These are phyloP conservation scores for Botryosphaeria dothidea DNA, from an alignment of 2,329 filamentous ascomycete genomes.

Conservation along the genomic window DNA sequence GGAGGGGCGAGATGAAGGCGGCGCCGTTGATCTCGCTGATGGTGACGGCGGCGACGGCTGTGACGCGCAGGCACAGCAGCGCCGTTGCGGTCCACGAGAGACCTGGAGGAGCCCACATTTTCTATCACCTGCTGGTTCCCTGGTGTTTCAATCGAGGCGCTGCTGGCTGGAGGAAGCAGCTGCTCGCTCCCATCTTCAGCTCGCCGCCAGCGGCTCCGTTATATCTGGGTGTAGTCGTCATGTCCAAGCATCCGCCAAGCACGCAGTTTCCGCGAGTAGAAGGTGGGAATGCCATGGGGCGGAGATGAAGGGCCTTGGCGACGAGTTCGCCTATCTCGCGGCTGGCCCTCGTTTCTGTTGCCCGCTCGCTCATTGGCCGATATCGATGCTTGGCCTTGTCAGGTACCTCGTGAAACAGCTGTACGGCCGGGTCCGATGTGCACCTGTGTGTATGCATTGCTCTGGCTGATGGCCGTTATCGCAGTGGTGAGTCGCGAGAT, in stretches of 20 bases:
- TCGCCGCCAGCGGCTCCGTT: neutral
- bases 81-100: neutral
- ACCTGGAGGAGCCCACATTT: neutral
- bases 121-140: neutral
- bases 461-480: neutral
- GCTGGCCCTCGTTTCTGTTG: neutral
- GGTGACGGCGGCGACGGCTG: constrained; percentile 22
- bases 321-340: neutral
- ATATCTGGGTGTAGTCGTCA: neutral
- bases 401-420: neutral
- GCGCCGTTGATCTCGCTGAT: constrained; percentile 65
- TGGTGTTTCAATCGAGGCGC: neutral
- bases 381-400: constrained; percentile 5
- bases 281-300: neutral
- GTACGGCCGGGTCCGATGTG: constrained; percentile 10
- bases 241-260: constrained; percentile 6
- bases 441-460: neutral
- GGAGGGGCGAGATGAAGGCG: constrained; percentile 62
- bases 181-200: neutral
- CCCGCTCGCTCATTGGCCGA: neutral
- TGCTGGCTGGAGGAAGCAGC: neutral
- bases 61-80: neutral
- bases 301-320: constrained; percentile 9
- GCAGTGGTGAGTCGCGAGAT: neutral
- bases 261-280: neutral